These are phyloP conservation scores for Massariosphaeria phaeospora DNA, from an alignment of 495 filamentous ascomycete genomes.

Conservation along the genomic window DNA sequence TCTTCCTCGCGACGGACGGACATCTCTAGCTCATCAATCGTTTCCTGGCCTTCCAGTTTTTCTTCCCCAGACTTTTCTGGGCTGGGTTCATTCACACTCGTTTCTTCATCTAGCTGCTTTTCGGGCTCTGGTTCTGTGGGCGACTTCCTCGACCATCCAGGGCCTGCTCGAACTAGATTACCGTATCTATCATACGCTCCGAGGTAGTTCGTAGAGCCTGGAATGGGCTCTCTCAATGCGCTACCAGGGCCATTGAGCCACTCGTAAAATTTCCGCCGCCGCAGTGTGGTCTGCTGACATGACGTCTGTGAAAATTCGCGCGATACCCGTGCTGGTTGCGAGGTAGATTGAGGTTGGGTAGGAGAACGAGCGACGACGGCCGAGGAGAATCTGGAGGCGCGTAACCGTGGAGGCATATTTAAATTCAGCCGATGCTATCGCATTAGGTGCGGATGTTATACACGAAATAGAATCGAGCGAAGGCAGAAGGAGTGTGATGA, in stretches of 20 bases:
- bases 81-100: no score
- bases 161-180: slow-evolving; percentile 38
- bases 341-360: slow-evolving; percentile 3
- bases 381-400: slow-evolving; percentile 12
- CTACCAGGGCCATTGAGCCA: slow-evolving; percentile 62
- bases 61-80: slow-evolving; percentile 7
- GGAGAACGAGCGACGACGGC: slow-evolving; percentile 7
- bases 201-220: slow-evolving; percentile 63
- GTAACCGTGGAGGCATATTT: slow-evolving; percentile 30
- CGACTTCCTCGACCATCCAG: slow-evolving; percentile 6
- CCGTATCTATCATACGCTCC: slow-evolving; percentile 46
- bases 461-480: neutral
- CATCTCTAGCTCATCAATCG: slow-evolving; percentile 31
- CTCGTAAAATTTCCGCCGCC: slow-evolving; percentile 56
- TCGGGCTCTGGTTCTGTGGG: neutral
- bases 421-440: slow-evolving; percentile 3
- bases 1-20: slow-evolving; percentile 26
- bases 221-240: slow-evolving; percentile 51
- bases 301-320: slow-evolving; percentile 50
- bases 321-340: neutral
- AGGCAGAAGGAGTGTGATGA: neutral
- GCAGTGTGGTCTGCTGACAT: slow-evolving; percentile 42
- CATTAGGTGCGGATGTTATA: slow-evolving; percentile 1
- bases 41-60: slow-evolving; percentile 16
- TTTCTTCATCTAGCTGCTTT: no score